Evolutionary conservation across 495 filamentous ascomycete genomes (phyloP), one percentile per base, ranked within the genome.

Genomic region (Annulohypoxylon bovei): DNA sequence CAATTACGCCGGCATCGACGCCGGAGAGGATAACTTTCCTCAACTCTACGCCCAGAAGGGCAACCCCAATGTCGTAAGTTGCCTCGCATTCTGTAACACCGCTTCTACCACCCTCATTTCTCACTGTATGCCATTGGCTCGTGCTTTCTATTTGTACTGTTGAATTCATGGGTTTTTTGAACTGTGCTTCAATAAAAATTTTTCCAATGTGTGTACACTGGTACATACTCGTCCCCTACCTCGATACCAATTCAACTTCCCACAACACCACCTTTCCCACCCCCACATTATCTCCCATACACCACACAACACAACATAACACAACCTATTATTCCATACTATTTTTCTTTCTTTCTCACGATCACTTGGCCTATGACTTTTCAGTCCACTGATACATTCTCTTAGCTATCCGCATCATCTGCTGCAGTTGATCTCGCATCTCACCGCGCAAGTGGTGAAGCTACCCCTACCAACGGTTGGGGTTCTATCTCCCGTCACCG

Each of bases 11-110:
- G 85, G 88, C 70, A 88, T 95, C 83, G 91, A 91, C 46, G 86
- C 89, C 50, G 85, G 88, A 53, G 91, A 95, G 77, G 90, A 94
- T 76, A 89, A 89, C 67, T 99, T 97, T 77, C 92, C 95, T 28
- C 91, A 92, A 55, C 82, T 96, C 18, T 88, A 89, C 53, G 89
- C 91, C 56, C 88, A 89, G 67, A 88, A 90, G 64, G 89, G 88
- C 25, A 88, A 86, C 72, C 83, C 88, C 33, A 89, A 87, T 54
- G 77, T 93, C 77, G 91, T 93, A 86, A 88, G 88, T 84, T n/a
- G 57, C 65, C 59, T 46, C 30, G 60, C 70, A 39, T 2, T 44
- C 58, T n/a, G 37, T 58, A 25, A 28, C 40, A 23, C n/a, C 55
- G 6, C 27, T 54, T 53, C 56, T 28, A 49, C 64, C 55, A 32